phyloP scores from a whole-genome alignment of 805 yeast genomes.

The Peterozyma toletana region DNA sequence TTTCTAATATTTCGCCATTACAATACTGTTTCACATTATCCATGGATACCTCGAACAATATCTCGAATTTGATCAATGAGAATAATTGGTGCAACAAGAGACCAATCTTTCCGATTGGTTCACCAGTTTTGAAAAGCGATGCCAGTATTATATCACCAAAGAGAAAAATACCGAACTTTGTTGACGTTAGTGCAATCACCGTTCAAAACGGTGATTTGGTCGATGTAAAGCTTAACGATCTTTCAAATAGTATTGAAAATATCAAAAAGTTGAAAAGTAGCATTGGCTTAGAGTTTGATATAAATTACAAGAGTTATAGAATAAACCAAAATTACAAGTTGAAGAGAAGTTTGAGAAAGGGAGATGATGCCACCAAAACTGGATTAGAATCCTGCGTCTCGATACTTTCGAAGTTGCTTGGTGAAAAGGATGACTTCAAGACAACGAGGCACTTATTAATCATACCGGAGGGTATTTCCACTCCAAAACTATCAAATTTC shows the following conservation, averaged over 20 bases:
- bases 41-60: not conserved
- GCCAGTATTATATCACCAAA: not conserved
- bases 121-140: not conserved
- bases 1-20: conserved; percentile 7
- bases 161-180: not conserved
- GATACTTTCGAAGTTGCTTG: too few relatives aligned
- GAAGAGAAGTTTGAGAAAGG: not conserved
- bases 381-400: not conserved
- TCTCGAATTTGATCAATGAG: not conserved
- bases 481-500: not conserved
- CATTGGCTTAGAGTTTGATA: conserved; percentile 6
- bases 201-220: not conserved
- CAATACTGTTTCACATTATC: conserved; percentile 4
- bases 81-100: conserved; percentile 2
- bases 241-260: conserved; percentile 3
- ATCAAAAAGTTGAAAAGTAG: not conserved
- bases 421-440: not conserved
- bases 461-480: conserved; percentile 6
- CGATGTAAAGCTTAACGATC: conserved; percentile 3
- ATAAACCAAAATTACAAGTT: not conserved
- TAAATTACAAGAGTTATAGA: conserved; percentile 4
- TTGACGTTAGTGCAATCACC: not conserved
- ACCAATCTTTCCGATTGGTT: conserved; percentile 3
- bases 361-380: not conserved
- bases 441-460: not conserved